Evolutionary conservation across 1,284 basidiomycete species (phyloP).

Genomic region (Xerocomus amazonicus): DNA sequence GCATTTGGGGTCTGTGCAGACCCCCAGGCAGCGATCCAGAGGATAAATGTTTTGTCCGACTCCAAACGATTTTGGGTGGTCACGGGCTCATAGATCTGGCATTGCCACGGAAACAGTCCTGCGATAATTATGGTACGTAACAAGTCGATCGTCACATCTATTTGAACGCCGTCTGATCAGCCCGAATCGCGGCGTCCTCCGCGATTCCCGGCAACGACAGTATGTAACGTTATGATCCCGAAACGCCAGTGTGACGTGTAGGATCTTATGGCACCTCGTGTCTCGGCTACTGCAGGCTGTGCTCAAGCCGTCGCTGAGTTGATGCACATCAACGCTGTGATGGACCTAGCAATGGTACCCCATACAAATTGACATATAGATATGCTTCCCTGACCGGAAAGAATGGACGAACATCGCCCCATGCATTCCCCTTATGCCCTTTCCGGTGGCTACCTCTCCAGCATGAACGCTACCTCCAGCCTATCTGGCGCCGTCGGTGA

Average conservation of each 20-base stretch:
- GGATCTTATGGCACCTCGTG: slow-evolving; percentile 31
- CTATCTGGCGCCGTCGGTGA: slow-evolving; percentile 63
- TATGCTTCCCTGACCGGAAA: slow-evolving; percentile 18
- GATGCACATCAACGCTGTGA: slow-evolving; percentile 26
- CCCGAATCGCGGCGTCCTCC: slow-evolving; percentile 25
- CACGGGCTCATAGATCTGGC: slow-evolving; percentile 7
- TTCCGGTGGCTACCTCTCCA: slow-evolving; percentile 31
- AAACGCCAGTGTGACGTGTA: slow-evolving; percentile 31
- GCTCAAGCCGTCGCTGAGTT: slow-evolving; percentile 31
- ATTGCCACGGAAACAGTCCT: slow-evolving; percentile 21
- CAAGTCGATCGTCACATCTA: slow-evolving; percentile 23
- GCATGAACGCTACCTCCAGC: slow-evolving; percentile 46
- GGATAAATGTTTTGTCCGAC: slow-evolving; percentile 9
- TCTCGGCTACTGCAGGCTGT: slow-evolving; percentile 31
- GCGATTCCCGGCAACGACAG: slow-evolving; percentile 22
- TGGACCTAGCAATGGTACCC: slow-evolving; percentile 30
- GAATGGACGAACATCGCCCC: slow-evolving; percentile 24
- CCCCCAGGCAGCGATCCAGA: slow-evolving; percentile 15
- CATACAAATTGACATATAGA: slow-evolving; percentile 30
- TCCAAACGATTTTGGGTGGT: background rate
- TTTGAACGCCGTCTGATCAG: slow-evolving; percentile 25
- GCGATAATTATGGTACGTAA: slow-evolving; percentile 25
- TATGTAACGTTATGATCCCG: slow-evolving; percentile 32
- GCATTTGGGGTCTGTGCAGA: slow-evolving; percentile 15
- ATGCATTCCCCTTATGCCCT: slow-evolving; percentile 32